A percentile compares a stretch with the other conserved stretches of the same genome.
Evolutionary conservation across 192 early-diverging fungal genomes (phyloP).

Genomic region (Chytriomyces hyalinus): DNA sequence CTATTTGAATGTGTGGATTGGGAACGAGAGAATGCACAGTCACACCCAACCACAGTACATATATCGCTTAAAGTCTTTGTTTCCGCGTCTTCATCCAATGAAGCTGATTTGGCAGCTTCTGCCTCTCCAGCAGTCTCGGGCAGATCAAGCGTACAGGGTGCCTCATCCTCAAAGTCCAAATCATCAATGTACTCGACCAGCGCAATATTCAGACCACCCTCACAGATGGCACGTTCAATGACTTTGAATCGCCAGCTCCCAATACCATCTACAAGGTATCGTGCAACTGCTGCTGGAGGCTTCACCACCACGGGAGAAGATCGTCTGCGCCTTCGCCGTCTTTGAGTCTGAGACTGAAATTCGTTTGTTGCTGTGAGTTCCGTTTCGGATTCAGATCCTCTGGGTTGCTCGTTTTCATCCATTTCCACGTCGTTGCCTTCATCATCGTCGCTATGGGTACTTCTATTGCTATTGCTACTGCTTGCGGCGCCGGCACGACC

Average conservation of each 20-base stretch:
- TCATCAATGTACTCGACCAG: slow-evolving; percentile 40
- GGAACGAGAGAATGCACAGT: no score
- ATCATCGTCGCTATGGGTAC: not conserved
- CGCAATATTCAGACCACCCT: slow-evolving; percentile 38
- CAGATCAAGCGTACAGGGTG: not conserved
- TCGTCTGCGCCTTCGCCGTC: not conserved
- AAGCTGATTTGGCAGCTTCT: no score
- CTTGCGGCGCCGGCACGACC: no score
- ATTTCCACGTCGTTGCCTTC: not conserved
- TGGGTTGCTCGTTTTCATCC: not conserved
- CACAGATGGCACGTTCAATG: slow-evolving; percentile 32
- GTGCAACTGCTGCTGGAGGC: not conserved
- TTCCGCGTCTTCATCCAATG: no score
- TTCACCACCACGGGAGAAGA: not conserved
- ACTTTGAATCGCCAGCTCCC: slow-evolving; percentile 39
- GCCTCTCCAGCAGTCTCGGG: not conserved
- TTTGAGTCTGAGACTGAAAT: not conserved
- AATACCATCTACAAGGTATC: slow-evolving; percentile 31
- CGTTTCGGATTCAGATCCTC: not conserved
- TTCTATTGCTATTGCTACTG: not conserved
- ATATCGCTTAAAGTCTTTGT: no score
- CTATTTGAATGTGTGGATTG: no score
- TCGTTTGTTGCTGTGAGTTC: not conserved
- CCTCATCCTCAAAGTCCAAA: slow-evolving; percentile 42
- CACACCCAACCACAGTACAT: no score